Percentiles rank a stretch among this genome's conserved stretches.
phyloP scores from a whole-genome alignment of 2,329 filamentous ascomycete genomes.

The Pseudomassariella vexata region DNA sequence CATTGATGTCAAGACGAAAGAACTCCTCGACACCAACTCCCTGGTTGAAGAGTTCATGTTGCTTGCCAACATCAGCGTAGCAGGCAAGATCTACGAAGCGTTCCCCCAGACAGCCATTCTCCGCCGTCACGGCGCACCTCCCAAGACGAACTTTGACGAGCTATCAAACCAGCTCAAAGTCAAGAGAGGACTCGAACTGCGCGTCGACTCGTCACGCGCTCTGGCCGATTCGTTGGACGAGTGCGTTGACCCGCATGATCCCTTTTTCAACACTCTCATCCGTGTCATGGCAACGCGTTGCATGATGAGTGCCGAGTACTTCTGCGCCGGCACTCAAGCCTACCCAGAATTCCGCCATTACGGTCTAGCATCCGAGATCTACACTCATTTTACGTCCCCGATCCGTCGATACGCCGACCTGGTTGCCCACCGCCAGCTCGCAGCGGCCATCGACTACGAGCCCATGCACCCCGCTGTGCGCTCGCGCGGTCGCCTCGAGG shows the following conservation, averaged over 20 bases:
- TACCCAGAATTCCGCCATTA: constrained; percentile 97
- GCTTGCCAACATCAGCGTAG: constrained; percentile 93
- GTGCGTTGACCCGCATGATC: constrained; percentile 73
- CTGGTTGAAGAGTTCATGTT: constrained; percentile 99
- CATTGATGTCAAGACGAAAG: constrained; percentile 92
- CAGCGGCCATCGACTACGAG: constrained; percentile 92
- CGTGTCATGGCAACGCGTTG: constrained; percentile 96
- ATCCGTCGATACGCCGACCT: constrained; percentile 98
- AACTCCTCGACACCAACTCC: constrained; percentile 91
- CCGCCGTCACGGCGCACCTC: constrained; percentile 84
- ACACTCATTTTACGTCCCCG: constrained; percentile 96
- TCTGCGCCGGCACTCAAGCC: constrained; percentile 87
- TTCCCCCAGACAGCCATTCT: constrained; percentile 95
- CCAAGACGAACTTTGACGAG: constrained; percentile 95
- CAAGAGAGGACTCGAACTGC: constrained; percentile 75
- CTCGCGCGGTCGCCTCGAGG: constrained; percentile 79
- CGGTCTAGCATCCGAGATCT: constrained; percentile 91
- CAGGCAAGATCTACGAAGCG: constrained; percentile 79
- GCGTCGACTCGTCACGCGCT: constrained; percentile 82
- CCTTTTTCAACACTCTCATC: constrained; percentile 97
- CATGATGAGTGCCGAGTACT: constrained; percentile 99
- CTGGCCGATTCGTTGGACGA: constrained; percentile 85
- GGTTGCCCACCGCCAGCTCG: constrained; percentile 87
- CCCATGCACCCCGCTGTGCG: constrained; percentile 74
- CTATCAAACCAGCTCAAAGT: constrained; percentile 84